Base-by-base conservation (phyloP, 305 asterid genomes). In the Solanum chacoense region DNA sequence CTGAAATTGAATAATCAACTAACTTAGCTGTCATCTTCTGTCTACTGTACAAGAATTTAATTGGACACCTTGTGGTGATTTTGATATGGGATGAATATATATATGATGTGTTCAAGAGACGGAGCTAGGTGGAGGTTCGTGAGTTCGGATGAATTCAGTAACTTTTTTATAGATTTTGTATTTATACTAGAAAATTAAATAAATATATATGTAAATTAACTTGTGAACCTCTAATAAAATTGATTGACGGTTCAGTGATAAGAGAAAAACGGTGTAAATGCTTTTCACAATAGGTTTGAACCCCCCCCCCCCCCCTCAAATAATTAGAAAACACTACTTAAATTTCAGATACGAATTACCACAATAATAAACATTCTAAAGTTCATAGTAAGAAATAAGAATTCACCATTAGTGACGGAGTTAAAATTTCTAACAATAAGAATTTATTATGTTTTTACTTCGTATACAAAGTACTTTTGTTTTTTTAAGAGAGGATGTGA, bases 151-250 rank as follows among this genome's bases (percentile, higher is more conserved):
- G 67, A 55, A 55, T 55, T 0, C 9, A 7, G 0, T 55, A 50
- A 0, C 0, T 2, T 14, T 50, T 14, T 50, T 0, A 4, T 18
- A 18, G n/a, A 55, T 18, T 55, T 55, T 55, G 24, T 0, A 55
- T 20, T 7, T 55, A 55, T 18, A 18, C 1, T 55, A 55, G 4
- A 55, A 55, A 55, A 55, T 18, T 18, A 1, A 55, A 55, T 55
- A 18, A 3, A 55, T 55, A 55, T 0, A 55, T 55, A 7, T 18
- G 4, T 20, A 55, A 18, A 55, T 55, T 18, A 18, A 18, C 24
- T 55, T 18, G 11, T 55, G 4, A 55, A 18, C 2, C 4, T 7
- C 11, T 7, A 18, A 55, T 3, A 55, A 55, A 55, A 55, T 55
- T 55, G n/a, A 55, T 55, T 55, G 5, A 0, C 24, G 24, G 0